These are phyloP conservation scores for Pistacia integerrima DNA, from an alignment of 345 rosid genomes.

Conservation along the genomic window DNA sequence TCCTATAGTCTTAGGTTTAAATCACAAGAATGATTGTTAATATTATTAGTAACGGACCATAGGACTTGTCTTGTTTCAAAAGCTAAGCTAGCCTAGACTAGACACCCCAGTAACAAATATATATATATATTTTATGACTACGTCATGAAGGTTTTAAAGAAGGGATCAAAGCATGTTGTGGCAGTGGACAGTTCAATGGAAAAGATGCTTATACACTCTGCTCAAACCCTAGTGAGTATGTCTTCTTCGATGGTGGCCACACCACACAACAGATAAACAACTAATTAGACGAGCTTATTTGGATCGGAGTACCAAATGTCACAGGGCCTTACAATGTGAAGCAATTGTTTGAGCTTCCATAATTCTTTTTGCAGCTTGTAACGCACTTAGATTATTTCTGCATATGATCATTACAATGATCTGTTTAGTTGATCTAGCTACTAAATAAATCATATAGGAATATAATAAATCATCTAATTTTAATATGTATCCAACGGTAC, in stretches of 20 bases:
- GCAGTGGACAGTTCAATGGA: conserved; percentile 31
- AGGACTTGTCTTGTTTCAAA: too few relatives aligned
- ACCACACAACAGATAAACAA: conserved; percentile 11
- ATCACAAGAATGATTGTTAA: too few relatives aligned
- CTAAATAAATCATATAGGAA: too few relatives aligned
- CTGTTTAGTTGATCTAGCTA: too few relatives aligned
- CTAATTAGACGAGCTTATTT: conserved; percentile 16
- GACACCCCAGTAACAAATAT: too few relatives aligned
- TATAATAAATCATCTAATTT: too few relatives aligned
- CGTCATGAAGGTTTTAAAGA: conserved; percentile 35
- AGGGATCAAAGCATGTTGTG: conserved; percentile 38
- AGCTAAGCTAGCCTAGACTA: too few relatives aligned
- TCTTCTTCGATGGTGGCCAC: conserved; percentile 20
- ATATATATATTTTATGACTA: not conserved
- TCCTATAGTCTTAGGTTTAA: too few relatives aligned
- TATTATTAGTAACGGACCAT: too few relatives aligned
- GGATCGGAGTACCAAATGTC: conserved; percentile 13
- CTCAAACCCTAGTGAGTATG: conserved; percentile 5
- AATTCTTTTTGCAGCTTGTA: not conserved
- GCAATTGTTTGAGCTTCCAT: not conserved
- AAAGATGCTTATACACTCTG: conserved; percentile 5
- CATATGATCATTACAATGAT: too few relatives aligned
- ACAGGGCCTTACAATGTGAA: conserved; percentile 44
- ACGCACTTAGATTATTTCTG: not conserved
- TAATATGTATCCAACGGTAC: too few relatives aligned